These are phyloP conservation scores for Cyberlindnera americana DNA, from an alignment of 805 yeast genomes.

Conservation along the genomic window DNA sequence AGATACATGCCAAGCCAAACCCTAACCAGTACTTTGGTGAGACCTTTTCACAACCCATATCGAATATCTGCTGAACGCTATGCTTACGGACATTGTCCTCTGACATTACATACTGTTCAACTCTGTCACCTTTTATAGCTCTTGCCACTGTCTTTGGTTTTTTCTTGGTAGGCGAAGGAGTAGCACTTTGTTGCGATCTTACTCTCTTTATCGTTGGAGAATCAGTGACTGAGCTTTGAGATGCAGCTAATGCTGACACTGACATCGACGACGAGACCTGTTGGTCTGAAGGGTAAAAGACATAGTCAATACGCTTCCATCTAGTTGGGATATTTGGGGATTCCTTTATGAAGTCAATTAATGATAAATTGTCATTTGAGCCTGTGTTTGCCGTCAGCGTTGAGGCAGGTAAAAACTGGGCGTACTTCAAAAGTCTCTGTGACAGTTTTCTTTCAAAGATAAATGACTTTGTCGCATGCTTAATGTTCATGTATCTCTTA, in stretches of 20 bases:
- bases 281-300: constrained; percentile 37
- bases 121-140: constrained; percentile 33
- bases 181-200: constrained; percentile 10
- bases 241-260: background rate
- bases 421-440: constrained; percentile 38
- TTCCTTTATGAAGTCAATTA: constrained; percentile 44
- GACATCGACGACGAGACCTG: background rate
- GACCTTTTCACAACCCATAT: constrained; percentile 50
- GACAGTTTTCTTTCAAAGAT: constrained; percentile 25
- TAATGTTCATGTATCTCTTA: constrained; percentile 53
- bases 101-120: constrained; percentile 47
- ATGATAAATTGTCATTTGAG: constrained; percentile 37
- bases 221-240: constrained; percentile 7
- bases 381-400: constrained; percentile 32
- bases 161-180: constrained; percentile 22
- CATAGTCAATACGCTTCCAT: constrained; percentile 55
- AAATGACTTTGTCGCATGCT: constrained; percentile 20
- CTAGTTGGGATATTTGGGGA: constrained; percentile 46
- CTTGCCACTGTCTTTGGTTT: constrained; percentile 11
- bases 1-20: constrained; percentile 56
- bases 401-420: constrained; percentile 51
- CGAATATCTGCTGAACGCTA: constrained; percentile 59
- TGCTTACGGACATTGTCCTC: constrained; percentile 54
- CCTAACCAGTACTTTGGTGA: constrained; percentile 65
- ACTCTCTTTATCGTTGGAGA: constrained; percentile 19